phyloP scores from a whole-genome alignment of 1,139 yeast genomes.

The Kodamaea derodonti region DNA sequence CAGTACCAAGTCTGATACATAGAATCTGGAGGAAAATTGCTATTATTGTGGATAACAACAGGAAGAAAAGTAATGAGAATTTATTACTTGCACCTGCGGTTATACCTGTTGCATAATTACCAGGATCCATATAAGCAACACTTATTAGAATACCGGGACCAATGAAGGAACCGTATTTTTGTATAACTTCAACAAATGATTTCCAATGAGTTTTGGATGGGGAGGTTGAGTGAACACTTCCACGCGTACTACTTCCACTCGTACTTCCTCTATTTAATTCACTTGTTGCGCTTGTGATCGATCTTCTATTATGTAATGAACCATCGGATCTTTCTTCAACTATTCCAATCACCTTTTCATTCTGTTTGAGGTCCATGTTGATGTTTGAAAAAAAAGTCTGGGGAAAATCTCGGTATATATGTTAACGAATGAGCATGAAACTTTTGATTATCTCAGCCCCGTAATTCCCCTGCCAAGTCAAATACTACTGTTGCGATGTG shows the following conservation, averaged over 20 bases:
- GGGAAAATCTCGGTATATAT: too few relatives aligned
- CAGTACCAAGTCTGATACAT: conserved; percentile 74
- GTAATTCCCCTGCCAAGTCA: too few relatives aligned
- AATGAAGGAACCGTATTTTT: conserved; percentile 55
- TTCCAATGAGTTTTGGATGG: conserved; percentile 4
- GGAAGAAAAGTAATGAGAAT: conserved; percentile 62
- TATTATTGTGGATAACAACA: conserved; percentile 62
- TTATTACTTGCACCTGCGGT: conserved; percentile 71
- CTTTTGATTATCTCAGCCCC: too few relatives aligned
- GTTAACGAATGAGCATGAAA: too few relatives aligned
- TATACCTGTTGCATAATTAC: conserved; percentile 78
- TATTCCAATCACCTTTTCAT: too few relatives aligned
- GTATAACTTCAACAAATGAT: conserved; percentile 11
- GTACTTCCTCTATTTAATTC: neutral
- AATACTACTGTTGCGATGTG: too few relatives aligned
- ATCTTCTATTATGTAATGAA: too few relatives aligned
- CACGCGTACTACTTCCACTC: neutral
- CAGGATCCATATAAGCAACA: conserved; percentile 84
- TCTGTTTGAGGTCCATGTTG: too few relatives aligned
- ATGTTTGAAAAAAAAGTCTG: too few relatives aligned
- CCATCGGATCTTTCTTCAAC: too few relatives aligned
- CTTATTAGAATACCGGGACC: conserved; percentile 78
- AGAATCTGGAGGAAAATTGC: conserved; percentile 73
- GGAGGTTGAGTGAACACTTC: neutral
- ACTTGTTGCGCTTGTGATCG: neutral